These are phyloP conservation scores for Cutaneotrichosporon cavernicola DNA, from an alignment of 1,284 basidiomycete species.

Conservation along the genomic window DNA sequence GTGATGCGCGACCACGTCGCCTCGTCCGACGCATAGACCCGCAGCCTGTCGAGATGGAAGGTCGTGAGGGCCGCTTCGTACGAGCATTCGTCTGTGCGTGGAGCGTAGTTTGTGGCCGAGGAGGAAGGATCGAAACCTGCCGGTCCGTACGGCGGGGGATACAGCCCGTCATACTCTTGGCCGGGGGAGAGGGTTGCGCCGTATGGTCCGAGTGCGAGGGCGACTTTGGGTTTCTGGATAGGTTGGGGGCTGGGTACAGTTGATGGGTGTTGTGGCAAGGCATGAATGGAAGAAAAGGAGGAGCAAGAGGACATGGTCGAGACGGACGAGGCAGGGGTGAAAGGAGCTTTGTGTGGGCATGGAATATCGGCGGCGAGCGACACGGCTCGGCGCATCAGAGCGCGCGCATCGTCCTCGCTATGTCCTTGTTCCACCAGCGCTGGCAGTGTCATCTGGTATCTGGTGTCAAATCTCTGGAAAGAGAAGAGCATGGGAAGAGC, in stretches of 20 bases:
- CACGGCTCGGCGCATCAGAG: slow-evolving; percentile 62
- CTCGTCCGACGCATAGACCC: slow-evolving; percentile 58
- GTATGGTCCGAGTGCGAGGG: slow-evolving; percentile 70
- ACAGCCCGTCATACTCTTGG: slow-evolving; percentile 71
- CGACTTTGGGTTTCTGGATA: slow-evolving; percentile 50
- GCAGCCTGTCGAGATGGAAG: slow-evolving; percentile 69
- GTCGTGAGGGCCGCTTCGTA: slow-evolving; percentile 58
- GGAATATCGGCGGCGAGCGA: slow-evolving; percentile 54
- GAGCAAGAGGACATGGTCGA: slow-evolving; percentile 48
- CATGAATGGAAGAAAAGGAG: not conserved
- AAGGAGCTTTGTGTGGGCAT: slow-evolving; percentile 23
- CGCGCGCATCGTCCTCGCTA: slow-evolving; percentile 52
- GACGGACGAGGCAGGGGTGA: slow-evolving; percentile 39
- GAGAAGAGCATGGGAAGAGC: slow-evolving; percentile 15
- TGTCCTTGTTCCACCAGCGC: slow-evolving; percentile 48
- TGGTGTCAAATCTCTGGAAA: slow-evolving; percentile 11
- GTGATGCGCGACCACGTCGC: slow-evolving; percentile 63
- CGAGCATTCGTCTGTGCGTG: not conserved
- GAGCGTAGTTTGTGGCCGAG: slow-evolving; percentile 18
- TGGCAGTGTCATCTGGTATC: slow-evolving; percentile 24
- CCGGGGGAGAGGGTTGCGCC: slow-evolving; percentile 66
- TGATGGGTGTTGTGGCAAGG: not conserved
- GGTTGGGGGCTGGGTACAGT: not conserved
- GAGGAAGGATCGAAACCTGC: slow-evolving; percentile 1
- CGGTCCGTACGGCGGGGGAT: slow-evolving; percentile 73